A percentile compares a stretch with the other conserved stretches of the same genome.
Conservation (phyloP, 2,329 filamentous ascomycete species). For the Neocatenulostroma microsporum region DNA sequence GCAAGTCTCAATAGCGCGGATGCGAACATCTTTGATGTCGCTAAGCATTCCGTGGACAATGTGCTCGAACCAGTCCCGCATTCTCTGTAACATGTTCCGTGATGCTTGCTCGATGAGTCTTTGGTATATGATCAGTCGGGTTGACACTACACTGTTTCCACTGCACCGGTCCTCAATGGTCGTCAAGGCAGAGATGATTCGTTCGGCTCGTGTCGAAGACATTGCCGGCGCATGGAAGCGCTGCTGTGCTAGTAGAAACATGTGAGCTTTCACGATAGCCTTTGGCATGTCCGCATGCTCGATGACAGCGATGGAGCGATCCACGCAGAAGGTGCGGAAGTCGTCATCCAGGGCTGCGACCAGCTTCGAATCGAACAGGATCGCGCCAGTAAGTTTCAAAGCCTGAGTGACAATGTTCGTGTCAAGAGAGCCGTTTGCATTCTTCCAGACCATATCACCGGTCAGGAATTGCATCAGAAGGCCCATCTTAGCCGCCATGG, state of each 20-base stretch:
- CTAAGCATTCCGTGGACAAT: conserved; percentile 77
- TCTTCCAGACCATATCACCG: conserved; percentile 64
- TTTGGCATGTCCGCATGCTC: conserved; percentile 64
- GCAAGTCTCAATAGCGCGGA: conserved; percentile 65
- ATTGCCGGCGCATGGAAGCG: conserved; percentile 69
- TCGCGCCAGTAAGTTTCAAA: conserved; percentile 65
- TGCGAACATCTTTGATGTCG: conserved; percentile 65
- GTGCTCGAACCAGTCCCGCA: conserved; percentile 71
- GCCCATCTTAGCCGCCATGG: conserved; percentile 66
- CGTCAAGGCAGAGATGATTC: conserved; percentile 62
- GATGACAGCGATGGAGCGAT: conserved; percentile 68
- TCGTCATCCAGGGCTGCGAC: conserved; percentile 65
- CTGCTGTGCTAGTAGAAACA: conserved; percentile 73
- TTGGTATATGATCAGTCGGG: conserved; percentile 70
- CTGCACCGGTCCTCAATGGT: conserved; percentile 64
- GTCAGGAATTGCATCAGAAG: conserved; percentile 74
- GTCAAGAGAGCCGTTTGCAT: conserved; percentile 45
- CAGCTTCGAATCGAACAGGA: conserved; percentile 67
- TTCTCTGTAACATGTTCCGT: conserved; percentile 60
- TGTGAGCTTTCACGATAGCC: conserved; percentile 66
- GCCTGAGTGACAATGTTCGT: conserved; percentile 68
- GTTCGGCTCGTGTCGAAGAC: conserved; percentile 61
- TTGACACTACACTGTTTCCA: conserved; percentile 72
- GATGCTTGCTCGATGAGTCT: conserved; percentile 66
- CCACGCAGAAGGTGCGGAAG: conserved; percentile 71